A percentile compares a stretch with the other conserved stretches of the same genome.
phyloP scores from a whole-genome alignment of 805 yeast genomes.

The Lachancea waltii region DNA sequence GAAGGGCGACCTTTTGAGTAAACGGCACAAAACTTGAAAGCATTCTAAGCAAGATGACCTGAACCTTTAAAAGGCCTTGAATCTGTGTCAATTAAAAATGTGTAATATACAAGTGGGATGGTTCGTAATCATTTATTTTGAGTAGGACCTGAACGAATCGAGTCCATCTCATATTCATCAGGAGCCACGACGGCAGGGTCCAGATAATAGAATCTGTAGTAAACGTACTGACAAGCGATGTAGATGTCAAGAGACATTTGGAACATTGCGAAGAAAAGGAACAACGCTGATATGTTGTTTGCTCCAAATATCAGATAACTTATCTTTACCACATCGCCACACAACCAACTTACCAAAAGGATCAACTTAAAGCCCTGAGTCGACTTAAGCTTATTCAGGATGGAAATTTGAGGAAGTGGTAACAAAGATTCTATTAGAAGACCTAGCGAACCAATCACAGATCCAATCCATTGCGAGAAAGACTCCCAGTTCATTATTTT shows the following conservation, averaged over 20 bases:
- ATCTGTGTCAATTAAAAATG: neutral
- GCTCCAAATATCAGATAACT: constrained; percentile 73
- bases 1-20: constrained; percentile 14
- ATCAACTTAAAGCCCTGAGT: constrained; percentile 76
- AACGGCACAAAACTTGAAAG: neutral
- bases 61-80: too few relatives aligned
- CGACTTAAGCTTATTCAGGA: constrained; percentile 57
- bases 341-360: constrained; percentile 74
- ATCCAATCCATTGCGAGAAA: constrained; percentile 48
- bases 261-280: constrained; percentile 64
- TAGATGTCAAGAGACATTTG: constrained; percentile 71
- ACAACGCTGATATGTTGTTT: constrained; percentile 54
- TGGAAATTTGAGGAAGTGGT: constrained; percentile 73
- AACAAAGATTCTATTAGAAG: constrained; percentile 65
- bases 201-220: constrained; percentile 43
- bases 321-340: constrained; percentile 80
- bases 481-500: constrained; percentile 36
- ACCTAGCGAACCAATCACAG: constrained; percentile 53
- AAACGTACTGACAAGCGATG: constrained; percentile 66
- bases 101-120: neutral
- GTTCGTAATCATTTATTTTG: neutral
- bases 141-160: constrained; percentile 1
- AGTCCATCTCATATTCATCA: constrained; percentile 1
- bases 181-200: constrained; percentile 5
- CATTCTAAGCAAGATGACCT: neutral